Percentiles rank a stretch among this genome's conserved stretches.
Evolutionary conservation across 306 rosid species (phyloP).

Genomic region (Cercis canadensis): DNA sequence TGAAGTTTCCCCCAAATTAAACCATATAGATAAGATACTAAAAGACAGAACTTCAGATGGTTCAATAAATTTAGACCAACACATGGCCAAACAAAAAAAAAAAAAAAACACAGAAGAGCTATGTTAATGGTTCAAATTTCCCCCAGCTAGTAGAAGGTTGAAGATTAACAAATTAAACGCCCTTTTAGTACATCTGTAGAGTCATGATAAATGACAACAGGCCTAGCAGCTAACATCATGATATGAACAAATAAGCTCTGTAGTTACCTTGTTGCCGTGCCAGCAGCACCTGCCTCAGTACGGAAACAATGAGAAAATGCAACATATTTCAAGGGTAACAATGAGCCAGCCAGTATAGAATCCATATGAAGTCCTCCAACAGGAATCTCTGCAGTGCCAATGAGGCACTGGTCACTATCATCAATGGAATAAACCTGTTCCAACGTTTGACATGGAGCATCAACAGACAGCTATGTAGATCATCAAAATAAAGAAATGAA

Average conservation of each 20-base stretch:
- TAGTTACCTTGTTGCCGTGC: conserved; percentile 78
- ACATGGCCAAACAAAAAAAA: too few species aligned
- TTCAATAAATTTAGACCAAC: conserved; percentile 1
- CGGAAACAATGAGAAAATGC: conserved; percentile 97
- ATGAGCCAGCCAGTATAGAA: conserved; percentile 79
- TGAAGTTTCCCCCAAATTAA: not conserved
- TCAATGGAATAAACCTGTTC: conserved; percentile 88
- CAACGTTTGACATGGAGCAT: conserved; percentile 38
- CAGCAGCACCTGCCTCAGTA: conserved; percentile 99
- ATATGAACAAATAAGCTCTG: conserved; percentile 15
- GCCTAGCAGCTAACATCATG: conserved; percentile 23
- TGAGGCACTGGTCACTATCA: conserved; percentile 93
- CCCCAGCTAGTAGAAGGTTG: not conserved
- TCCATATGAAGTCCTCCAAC: conserved; percentile 99
- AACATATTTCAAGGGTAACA: conserved; percentile 82
- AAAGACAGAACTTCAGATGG: too few species aligned
- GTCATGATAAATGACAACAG: not conserved
- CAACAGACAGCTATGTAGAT: conserved; percentile 32
- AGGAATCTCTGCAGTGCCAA: conserved; percentile 99
- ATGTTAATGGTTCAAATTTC: not conserved
- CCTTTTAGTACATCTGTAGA: conserved; percentile 2
- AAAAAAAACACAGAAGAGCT: not conserved
- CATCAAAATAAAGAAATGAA: conserved; percentile 23
- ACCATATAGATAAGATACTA: too few species aligned
- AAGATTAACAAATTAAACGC: not conserved